Conservation (phyloP, 805 yeast species). For the Lipomyces yamanashiensis region DNA sequence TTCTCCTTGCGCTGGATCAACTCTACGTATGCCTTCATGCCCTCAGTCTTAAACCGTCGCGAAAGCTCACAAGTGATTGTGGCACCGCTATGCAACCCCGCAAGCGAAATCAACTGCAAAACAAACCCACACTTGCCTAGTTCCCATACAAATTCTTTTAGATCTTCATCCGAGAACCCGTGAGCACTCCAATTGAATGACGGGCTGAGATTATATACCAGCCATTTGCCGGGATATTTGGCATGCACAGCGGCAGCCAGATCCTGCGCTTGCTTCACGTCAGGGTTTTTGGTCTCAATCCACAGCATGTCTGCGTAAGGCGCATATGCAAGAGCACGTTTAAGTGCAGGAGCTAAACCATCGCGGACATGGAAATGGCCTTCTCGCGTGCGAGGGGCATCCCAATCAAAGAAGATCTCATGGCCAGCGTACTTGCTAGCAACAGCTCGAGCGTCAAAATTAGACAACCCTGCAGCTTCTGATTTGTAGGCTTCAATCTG, state of each 20-base stretch:
- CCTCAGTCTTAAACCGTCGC: constrained; percentile 54
- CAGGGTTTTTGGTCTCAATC: constrained; percentile 67
- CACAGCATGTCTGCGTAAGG: constrained; percentile 65
- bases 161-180: constrained; percentile 55
- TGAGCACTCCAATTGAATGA: constrained; percentile 65
- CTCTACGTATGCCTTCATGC: constrained; percentile 65
- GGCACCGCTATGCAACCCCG: constrained; percentile 62
- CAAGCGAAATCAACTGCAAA: constrained; percentile 62
- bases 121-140: constrained; percentile 62
- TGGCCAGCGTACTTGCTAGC: constrained; percentile 41
- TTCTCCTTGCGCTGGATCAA: constrained; percentile 56
- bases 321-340: constrained; percentile 58
- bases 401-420: constrained; percentile 59
- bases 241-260: constrained; percentile 55
- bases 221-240: constrained; percentile 56
- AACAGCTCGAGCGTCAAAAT: constrained; percentile 39
- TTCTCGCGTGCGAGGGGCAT: constrained; percentile 61
- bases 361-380: constrained; percentile 58
- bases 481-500: constrained; percentile 42
- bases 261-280: constrained; percentile 54
- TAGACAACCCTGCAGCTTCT: constrained; percentile 41
- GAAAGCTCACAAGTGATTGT: constrained; percentile 57
- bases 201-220: constrained; percentile 66
- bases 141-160: constrained; percentile 57
- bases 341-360: constrained; percentile 59